Evolutionary conservation across 768 basidiomycete species (phyloP), one percentile per base, ranked within the genome.

Genomic region (Leccinum rimulosum): DNA sequence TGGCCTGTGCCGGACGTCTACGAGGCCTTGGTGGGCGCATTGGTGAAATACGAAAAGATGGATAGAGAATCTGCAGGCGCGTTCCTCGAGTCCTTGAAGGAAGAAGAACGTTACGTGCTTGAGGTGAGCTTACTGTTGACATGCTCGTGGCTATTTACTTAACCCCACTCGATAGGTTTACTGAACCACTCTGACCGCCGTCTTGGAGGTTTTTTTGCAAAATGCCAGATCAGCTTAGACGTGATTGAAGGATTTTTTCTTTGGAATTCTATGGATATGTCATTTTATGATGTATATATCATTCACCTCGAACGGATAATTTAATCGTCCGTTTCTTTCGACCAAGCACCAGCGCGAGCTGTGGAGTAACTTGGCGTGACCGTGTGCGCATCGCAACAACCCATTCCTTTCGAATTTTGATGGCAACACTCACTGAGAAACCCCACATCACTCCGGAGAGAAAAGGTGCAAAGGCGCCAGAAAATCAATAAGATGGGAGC

Each of bases 1-100:
- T 97, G 95, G 96, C 97, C 97, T n/a, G 96, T 98, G 22, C 95
- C 97, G 2, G 97, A 98, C 68, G 94, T 99, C 6, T 96, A 91
- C 68, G 89, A 96, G 74, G 92, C 97, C 0, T 80, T 99, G 52
- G 88, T 95, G 22, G 85, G 85, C 19, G 90, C 93, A 3, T 77
- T 98, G 61, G 82, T 82, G 28, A 84, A 86, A 70, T 86, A 87
- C 67, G 85, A 87, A 60, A 86, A 86, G 15, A 77, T 84, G 70
- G 81, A 84, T 12, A 75, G 79, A 49, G 80, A 83, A 56, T 71
- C 79, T 38, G 97, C 96, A 3, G 91, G 88, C 40, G 83, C 82
- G 55, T 94, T 87, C 72, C 77, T 99, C 30, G 95, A 98, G 76
- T 79, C 86, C 49, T 74, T 95, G 68, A 97, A 99, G 77, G 96